Conservation (phyloP, 2,329 filamentous ascomycete species). For the Colletotrichum tamarilloi region DNA sequence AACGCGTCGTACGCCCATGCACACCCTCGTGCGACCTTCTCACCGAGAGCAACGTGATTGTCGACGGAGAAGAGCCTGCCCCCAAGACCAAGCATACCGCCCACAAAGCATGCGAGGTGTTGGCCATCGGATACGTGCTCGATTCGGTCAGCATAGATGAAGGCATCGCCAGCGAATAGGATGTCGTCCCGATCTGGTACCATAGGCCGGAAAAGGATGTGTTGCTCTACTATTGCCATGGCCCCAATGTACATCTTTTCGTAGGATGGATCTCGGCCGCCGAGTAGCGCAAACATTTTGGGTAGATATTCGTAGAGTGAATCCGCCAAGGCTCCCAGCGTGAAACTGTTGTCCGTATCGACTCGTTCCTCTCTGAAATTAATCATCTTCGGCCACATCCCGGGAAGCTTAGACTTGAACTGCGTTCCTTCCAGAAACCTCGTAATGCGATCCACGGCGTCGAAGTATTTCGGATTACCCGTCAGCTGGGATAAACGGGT, state of each 20-base stretch:
- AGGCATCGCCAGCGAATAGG: slow-evolving; percentile 60
- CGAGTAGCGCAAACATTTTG: slow-evolving; percentile 66
- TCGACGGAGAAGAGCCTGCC: slow-evolving; percentile 54
- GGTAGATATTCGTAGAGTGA: slow-evolving; percentile 55
- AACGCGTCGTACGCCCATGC: slow-evolving; percentile 62
- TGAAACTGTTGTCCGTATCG: slow-evolving; percentile 41
- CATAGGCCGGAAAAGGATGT: slow-evolving; percentile 73
- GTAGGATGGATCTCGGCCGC: slow-evolving; percentile 66
- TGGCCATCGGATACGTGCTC: slow-evolving; percentile 48
- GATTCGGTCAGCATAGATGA: slow-evolving; percentile 34
- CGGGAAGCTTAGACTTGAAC: slow-evolving; percentile 73
- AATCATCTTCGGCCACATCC: slow-evolving; percentile 77
- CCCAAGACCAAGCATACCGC: slow-evolving; percentile 62
- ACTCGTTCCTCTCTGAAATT: slow-evolving; percentile 65
- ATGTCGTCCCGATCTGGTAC: slow-evolving; percentile 71
- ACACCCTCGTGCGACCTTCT: slow-evolving; percentile 61
- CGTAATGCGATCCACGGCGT: slow-evolving; percentile 76
- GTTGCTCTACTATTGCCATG: slow-evolving; percentile 63
- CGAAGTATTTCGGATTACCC: slow-evolving; percentile 77
- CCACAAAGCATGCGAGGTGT: slow-evolving; percentile 63
- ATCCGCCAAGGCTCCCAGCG: slow-evolving; percentile 52
- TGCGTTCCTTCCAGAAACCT: slow-evolving; percentile 74
- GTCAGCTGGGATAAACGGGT: slow-evolving; percentile 80
- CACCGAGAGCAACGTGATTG: slow-evolving; percentile 55
- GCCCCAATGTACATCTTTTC: slow-evolving; percentile 66